phyloP scores from a whole-genome alignment of 345 rosid species.

The Pelargonium nanum region DNA sequence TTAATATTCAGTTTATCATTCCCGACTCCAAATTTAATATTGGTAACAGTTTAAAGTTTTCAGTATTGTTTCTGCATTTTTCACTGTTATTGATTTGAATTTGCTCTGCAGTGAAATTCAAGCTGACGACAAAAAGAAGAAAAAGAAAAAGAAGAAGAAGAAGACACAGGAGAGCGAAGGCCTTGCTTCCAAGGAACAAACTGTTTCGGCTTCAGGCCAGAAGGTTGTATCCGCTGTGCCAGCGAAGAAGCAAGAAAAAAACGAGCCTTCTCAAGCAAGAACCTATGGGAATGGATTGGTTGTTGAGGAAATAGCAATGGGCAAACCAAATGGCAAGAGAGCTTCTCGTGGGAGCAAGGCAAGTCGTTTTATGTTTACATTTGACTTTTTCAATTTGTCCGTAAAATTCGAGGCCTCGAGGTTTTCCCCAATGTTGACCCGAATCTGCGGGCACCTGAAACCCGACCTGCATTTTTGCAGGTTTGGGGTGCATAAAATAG shows the following conservation, averaged over 20 bases:
- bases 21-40: not conserved
- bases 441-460: too few relatives aligned
- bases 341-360: constrained; percentile 84
- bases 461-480: too few relatives aligned
- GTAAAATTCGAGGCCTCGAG: too few relatives aligned
- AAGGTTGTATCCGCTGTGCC: constrained; percentile 21
- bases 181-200: constrained; percentile 12
- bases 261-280: constrained; percentile 54
- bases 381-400: not conserved
- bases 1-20: not conserved
- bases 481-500: too few relatives aligned
- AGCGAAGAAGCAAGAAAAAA: constrained; percentile 23
- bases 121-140: constrained; percentile 55
- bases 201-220: constrained; percentile 20
- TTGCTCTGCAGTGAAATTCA: constrained; percentile 23
- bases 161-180: constrained; percentile 32
- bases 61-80: not conserved
- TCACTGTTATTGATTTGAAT: constrained; percentile 10
- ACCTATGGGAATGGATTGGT: constrained; percentile 75
- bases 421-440: too few relatives aligned
- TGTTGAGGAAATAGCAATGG: constrained; percentile 74
- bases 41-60: not conserved
- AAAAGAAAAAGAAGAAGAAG: constrained; percentile 55
- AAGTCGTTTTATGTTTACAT: not conserved
- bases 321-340: constrained; percentile 80